phyloP scores from a whole-genome alignment of 1,284 basidiomycete genomes.

The Stygiomarasmius scandens region DNA sequence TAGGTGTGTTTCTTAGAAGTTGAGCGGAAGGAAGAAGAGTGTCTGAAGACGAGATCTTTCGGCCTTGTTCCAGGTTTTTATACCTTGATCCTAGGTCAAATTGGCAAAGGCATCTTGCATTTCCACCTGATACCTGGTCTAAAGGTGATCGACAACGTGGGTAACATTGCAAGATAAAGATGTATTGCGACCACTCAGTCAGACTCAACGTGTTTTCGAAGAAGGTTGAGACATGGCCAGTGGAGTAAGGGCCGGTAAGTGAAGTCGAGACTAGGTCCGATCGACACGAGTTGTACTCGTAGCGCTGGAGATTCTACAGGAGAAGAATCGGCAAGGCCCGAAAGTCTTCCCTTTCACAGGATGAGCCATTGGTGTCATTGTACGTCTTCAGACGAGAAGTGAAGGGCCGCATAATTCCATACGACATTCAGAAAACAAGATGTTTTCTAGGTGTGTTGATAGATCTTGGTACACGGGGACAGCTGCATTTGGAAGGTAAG shows the following conservation, averaged over 20 bases:
- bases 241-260: conserved; percentile 69
- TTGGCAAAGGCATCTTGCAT: conserved; percentile 41
- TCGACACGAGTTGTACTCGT: conserved; percentile 66
- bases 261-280: conserved; percentile 59
- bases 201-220: conserved; percentile 68
- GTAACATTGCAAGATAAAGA: conserved; percentile 67
- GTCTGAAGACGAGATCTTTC: conserved; percentile 24
- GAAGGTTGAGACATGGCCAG: conserved; percentile 61
- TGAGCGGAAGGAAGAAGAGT: conserved; percentile 30
- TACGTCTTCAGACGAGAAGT: conserved; percentile 29
- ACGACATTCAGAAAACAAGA: conserved; percentile 9
- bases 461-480: conserved; percentile 23
- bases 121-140: conserved; percentile 51
- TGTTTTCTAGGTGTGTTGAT: conserved; percentile 5
- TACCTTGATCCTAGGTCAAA: conserved; percentile 40
- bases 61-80: conserved; percentile 42
- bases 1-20: conserved; percentile 16
- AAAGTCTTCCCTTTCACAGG: conserved; percentile 24
- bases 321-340: conserved; percentile 29
- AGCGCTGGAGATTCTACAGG: conserved; percentile 44
- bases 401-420: conserved; percentile 33
- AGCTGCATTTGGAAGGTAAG: conserved; percentile 59
- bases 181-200: conserved; percentile 49
- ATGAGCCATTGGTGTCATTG: conserved; percentile 14
- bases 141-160: conserved; percentile 78